These are phyloP conservation scores for Holtermannia corniformis DNA, from an alignment of 768 basidiomycete species.

Conservation along the genomic window DNA sequence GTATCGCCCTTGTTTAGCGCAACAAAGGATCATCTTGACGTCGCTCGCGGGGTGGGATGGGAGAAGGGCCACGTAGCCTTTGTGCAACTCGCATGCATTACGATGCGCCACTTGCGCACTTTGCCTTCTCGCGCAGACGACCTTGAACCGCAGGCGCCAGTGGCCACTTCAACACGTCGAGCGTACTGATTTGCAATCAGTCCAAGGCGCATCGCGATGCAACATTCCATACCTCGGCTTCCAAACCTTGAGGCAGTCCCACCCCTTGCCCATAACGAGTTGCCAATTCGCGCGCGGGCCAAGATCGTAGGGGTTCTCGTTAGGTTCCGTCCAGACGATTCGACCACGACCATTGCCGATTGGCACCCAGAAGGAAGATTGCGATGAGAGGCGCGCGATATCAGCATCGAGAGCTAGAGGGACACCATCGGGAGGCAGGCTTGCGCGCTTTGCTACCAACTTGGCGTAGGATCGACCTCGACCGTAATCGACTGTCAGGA, in stretches of 20 bases:
- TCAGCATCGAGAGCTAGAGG: constrained; percentile 4
- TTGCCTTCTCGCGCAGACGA: not conserved
- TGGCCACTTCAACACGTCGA: constrained; percentile 25
- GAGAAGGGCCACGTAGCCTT: no score
- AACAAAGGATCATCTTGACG: no score
- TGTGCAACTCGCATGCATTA: no score
- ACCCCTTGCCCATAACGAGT: constrained; percentile 21
- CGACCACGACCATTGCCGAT: constrained; percentile 10
- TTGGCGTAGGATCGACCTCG: constrained; percentile 12
- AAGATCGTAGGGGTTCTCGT: constrained; percentile 24
- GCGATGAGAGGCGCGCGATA: constrained; percentile 5
- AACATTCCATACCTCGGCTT: constrained; percentile 8
- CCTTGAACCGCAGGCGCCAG: constrained; percentile 10
- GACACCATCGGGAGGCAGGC: not conserved
- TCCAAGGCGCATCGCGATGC: no score
- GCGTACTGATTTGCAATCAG: constrained; percentile 6
- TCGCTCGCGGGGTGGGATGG: no score
- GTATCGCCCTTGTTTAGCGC: no score
- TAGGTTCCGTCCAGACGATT: constrained; percentile 7
- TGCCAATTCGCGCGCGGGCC: constrained; percentile 20
- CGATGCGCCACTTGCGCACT: no score
- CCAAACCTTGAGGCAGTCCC: constrained; percentile 26
- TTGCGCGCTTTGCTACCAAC: constrained; percentile 4
- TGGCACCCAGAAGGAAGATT: constrained; percentile 18
- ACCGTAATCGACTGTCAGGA: constrained; percentile 27